These are phyloP conservation scores for Claviceps humidiphila DNA, from an alignment of 2,329 filamentous ascomycete genomes.

Conservation along the genomic window DNA sequence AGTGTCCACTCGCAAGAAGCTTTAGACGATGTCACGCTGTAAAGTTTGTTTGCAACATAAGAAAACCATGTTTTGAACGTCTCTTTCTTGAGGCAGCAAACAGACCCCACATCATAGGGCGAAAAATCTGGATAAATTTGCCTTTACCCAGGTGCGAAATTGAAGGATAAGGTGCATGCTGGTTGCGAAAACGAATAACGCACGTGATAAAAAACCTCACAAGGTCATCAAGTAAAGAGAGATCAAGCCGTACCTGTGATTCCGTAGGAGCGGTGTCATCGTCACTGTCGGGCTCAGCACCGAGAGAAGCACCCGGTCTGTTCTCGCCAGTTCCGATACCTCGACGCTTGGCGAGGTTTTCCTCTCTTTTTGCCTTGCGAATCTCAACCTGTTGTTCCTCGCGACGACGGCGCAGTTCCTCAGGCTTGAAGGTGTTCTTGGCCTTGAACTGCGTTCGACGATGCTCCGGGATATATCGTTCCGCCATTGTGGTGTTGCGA, in stretches of 20 bases:
- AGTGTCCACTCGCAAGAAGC: slow-evolving; percentile 8
- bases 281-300: slow-evolving; percentile 87
- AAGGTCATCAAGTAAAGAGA: background rate
- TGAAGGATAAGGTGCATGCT: background rate
- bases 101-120: slow-evolving; percentile 18
- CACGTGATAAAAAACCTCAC: background rate
- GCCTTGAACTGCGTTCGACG: slow-evolving; percentile 99
- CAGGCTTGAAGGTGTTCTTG: slow-evolving; percentile 97
- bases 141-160: background rate
- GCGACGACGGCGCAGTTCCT: slow-evolving; percentile 93
- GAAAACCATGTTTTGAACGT: background rate
- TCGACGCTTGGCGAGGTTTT: slow-evolving; percentile 96
- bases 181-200: background rate
- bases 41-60: no score
- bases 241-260: slow-evolving; percentile 59
- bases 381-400: slow-evolving; percentile 99
- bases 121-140: slow-evolving; percentile 5
- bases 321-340: slow-evolving; percentile 76
- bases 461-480: slow-evolving; percentile 98
- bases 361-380: slow-evolving; percentile 94
- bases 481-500: slow-evolving; percentile 58
- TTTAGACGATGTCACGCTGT: no score
- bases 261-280: slow-evolving; percentile 93
- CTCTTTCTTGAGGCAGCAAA: background rate
- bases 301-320: slow-evolving; percentile 68